Evolutionary conservation across 2,329 filamentous ascomycete species (phyloP), one percentile per base, ranked within the genome.

Genomic region (Fusarium tanahbumbuense): DNA sequence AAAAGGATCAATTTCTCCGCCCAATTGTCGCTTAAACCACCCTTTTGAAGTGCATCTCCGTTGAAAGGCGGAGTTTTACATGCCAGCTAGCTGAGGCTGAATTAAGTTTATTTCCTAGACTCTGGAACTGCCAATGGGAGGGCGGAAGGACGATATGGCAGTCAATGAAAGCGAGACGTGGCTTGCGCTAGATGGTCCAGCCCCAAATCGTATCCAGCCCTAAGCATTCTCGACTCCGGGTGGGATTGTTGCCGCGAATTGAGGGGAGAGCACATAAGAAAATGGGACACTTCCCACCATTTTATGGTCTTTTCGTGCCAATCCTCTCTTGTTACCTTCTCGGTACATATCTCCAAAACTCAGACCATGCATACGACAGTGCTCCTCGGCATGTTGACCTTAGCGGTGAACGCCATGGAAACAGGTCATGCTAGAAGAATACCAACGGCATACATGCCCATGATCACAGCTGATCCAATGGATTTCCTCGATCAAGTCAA

Each of bases 271-370:
- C 16, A 48, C n/a, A 27, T 20, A 40, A 27, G 3, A 7, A 2
- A 16, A 20, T 25, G 2, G 3, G 9, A 15, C 13, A 18, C n/a
- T 41, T 20, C 23, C 49, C 9, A 9, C 9, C 7, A 2, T 15
- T 1, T 3, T 4, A 5, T 16, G 13, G n/a, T 4, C 8, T 2
- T 9, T 1, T 7, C 3, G 8, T 6, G 7, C 6, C 5, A 8
- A 3, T 13, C 4, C 10, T 15, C 12, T 5, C 13, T 6, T 37
- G 0, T 8, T 15, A 6, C 3, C 3, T 20, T 15, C 8, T 15
- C 1, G 3, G 4, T 15, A 12, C 5, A 23, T 4, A 27, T 16
- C 7, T 9, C 9, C 4, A 10, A 6, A 9, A 1, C 8, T 5
- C 10, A 8, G 12, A 20, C 8, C 2, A 61, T 61, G 58, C 2